These are phyloP conservation scores for Skeletonema tropicum DNA, from an alignment of 108 stramenopile species.

Conservation along the genomic window DNA sequence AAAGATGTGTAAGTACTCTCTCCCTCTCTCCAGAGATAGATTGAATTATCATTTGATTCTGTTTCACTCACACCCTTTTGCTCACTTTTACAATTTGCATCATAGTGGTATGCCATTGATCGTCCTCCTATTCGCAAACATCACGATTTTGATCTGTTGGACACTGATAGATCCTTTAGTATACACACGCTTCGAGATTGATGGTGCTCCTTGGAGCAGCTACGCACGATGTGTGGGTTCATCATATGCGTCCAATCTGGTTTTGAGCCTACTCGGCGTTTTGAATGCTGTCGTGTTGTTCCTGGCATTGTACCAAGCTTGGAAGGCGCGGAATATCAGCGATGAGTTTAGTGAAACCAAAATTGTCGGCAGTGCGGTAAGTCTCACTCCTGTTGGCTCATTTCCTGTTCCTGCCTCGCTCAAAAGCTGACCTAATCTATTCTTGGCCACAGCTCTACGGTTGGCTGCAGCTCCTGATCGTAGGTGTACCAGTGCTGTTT, in stretches of 20 bases:
- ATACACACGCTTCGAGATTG: slow-evolving; percentile 10
- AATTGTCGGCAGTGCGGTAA: slow-evolving; percentile 38
- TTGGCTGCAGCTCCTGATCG: slow-evolving; percentile 48
- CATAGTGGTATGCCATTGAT: slow-evolving; percentile 4
- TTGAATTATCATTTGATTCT: not conserved
- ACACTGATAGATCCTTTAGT: slow-evolving; percentile 18
- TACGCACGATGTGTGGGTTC: not conserved
- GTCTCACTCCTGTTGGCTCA: not conserved
- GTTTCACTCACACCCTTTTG: not conserved
- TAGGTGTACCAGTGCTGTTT: slow-evolving; percentile 49
- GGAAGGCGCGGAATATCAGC: slow-evolving; percentile 33
- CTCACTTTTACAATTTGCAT: not conserved
- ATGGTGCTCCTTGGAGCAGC: slow-evolving; percentile 10
- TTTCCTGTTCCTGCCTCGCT: not conserved
- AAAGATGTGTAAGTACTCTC: slow-evolving; percentile 8
- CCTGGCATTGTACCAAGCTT: slow-evolving; percentile 32
- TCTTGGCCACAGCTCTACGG: slow-evolving; percentile 10
- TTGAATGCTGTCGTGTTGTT: slow-evolving; percentile 32
- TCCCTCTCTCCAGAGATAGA: too few species aligned
- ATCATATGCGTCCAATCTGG: not conserved
- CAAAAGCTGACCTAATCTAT: not conserved
- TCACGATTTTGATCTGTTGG: slow-evolving; percentile 14
- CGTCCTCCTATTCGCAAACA: slow-evolving; percentile 13
- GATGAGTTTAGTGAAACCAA: slow-evolving; percentile 51
- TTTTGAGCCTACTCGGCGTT: slow-evolving; percentile 11